Conservation (phyloP, 2,329 filamentous ascomycete genomes). For the Fusarium praegraminearum region DNA sequence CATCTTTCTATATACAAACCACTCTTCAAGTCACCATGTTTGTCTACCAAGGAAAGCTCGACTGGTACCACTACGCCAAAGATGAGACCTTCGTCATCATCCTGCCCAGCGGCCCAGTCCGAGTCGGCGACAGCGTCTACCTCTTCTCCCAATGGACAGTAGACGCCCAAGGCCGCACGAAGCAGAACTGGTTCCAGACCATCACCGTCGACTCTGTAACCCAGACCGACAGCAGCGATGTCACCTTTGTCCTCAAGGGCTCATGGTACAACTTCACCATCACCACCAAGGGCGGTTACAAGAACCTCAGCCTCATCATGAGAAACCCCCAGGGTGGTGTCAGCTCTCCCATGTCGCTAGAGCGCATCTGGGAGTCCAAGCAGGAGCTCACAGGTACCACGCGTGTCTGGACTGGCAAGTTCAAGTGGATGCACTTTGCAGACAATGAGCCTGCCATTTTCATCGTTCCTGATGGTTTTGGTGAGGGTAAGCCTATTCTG, state of each 20-base stretch:
- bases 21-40: slow-evolving; percentile 17
- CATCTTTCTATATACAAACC: background rate
- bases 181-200: slow-evolving; percentile 35
- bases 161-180: slow-evolving; percentile 22
- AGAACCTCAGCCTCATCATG: slow-evolving; percentile 28
- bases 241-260: slow-evolving; percentile 18
- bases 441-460: slow-evolving; percentile 35
- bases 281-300: slow-evolving; percentile 26
- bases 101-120: slow-evolving; percentile 34
- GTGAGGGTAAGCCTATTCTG: slow-evolving; percentile 32
- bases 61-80: slow-evolving; percentile 31
- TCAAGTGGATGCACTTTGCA: slow-evolving; percentile 29
- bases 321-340: slow-evolving; percentile 3
- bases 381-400: slow-evolving; percentile 5
- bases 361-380: slow-evolving; percentile 30
- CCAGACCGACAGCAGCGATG: slow-evolving; percentile 8
- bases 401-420: slow-evolving; percentile 41
- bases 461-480: slow-evolving; percentile 38
- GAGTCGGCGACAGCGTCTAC: slow-evolving; percentile 39
- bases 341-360: background rate
- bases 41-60: slow-evolving; percentile 40
- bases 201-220: slow-evolving; percentile 11
- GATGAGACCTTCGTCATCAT: slow-evolving; percentile 38
- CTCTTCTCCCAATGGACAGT: slow-evolving; percentile 41
- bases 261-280: slow-evolving; percentile 22